These are phyloP conservation scores for Babjeviella inositovora DNA, from an alignment of 805 yeast species.

Conservation along the genomic window DNA sequence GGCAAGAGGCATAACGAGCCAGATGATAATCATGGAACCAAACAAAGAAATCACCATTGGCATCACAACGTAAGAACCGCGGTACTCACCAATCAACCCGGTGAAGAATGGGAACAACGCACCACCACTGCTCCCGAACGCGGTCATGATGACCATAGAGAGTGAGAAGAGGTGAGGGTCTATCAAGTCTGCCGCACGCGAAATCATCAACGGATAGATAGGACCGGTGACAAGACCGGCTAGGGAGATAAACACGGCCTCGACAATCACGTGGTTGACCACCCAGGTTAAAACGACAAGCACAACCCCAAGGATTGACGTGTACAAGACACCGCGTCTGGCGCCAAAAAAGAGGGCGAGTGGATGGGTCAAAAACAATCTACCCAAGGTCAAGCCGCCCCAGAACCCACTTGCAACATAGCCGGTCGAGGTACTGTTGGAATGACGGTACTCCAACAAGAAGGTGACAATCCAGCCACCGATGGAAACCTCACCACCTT, in stretches of 20 bases:
- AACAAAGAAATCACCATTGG: constrained; percentile 26
- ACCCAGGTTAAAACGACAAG: constrained; percentile 11
- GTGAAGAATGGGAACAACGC: constrained; percentile 36
- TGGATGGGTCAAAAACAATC: constrained; percentile 11
- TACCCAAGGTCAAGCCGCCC: constrained; percentile 16
- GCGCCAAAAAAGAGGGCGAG: constrained; percentile 9
- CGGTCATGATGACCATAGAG: constrained; percentile 35
- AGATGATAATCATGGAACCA: constrained; percentile 13
- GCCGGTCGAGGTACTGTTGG: constrained; percentile 8
- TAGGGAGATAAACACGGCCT: constrained; percentile 10
- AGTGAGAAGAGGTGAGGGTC: constrained; percentile 11
- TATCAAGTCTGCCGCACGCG: constrained; percentile 7
- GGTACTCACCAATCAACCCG: constrained; percentile 26
- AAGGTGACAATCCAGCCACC: constrained; percentile 18
- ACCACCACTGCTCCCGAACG: constrained; percentile 44
- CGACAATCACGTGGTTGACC: constrained; percentile 8
- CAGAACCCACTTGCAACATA: constrained; percentile 17
- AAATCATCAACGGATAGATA: constrained; percentile 11
- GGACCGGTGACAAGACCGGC: constrained; percentile 16
- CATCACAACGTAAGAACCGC: constrained; percentile 30
- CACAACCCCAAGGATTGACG: constrained; percentile 7
- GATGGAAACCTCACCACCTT: constrained; percentile 15
- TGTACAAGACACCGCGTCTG: constrained; percentile 9
- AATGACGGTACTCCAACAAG: constrained; percentile 10
- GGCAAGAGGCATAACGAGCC: constrained; percentile 24